Conservation (phyloP, 163 green algal genomes). For the Scenedesmus sp. region DNA sequence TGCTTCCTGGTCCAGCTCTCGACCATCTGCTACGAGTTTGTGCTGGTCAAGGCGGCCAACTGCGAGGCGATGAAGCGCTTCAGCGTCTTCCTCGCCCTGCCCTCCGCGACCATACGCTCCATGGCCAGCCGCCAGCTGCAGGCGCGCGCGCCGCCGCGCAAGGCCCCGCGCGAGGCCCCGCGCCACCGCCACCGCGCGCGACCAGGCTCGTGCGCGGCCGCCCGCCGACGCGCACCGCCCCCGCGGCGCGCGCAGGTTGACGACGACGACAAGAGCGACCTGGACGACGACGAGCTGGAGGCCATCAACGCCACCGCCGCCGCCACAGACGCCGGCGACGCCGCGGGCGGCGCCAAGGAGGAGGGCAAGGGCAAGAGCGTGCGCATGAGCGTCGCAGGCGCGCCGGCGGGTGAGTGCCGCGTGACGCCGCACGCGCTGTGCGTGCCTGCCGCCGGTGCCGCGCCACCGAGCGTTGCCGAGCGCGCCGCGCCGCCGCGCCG, state of each 20-base stretch:
- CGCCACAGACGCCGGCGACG: too few relatives aligned
- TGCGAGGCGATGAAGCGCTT: slow-evolving; percentile 38
- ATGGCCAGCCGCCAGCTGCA: slow-evolving; percentile 31
- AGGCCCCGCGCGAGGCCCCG: too few relatives aligned
- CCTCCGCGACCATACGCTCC: slow-evolving; percentile 32
- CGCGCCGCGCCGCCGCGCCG: too few relatives aligned
- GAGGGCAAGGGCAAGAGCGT: slow-evolving; percentile 39
- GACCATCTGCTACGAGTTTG: slow-evolving; percentile 24
- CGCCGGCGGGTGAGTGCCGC: background rate
- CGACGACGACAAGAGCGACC: slow-evolving; percentile 29
- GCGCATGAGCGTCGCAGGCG: slow-evolving; percentile 19
- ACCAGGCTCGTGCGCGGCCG: too few relatives aligned
- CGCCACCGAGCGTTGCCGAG: too few relatives aligned
- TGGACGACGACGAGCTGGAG: slow-evolving; percentile 47
- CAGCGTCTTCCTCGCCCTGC: slow-evolving; percentile 45
- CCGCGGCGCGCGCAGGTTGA: slow-evolving; percentile 46
- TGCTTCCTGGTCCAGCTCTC: slow-evolving; percentile 26
- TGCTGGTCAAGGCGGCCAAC: slow-evolving; percentile 23
- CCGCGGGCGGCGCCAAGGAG: background rate
- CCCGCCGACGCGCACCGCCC: too few relatives aligned
- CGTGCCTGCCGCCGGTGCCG: too few relatives aligned
- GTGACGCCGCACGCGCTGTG: too few relatives aligned
- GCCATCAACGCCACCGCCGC: slow-evolving; percentile 1
- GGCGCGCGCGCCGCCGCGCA: slow-evolving; percentile 14
- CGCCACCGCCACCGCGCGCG: too few relatives aligned